Evolutionary conservation across 1,284 basidiomycete genomes (phyloP), one percentile per base, ranked within the genome.

Genomic region (Ceratobasidium sp.): DNA sequence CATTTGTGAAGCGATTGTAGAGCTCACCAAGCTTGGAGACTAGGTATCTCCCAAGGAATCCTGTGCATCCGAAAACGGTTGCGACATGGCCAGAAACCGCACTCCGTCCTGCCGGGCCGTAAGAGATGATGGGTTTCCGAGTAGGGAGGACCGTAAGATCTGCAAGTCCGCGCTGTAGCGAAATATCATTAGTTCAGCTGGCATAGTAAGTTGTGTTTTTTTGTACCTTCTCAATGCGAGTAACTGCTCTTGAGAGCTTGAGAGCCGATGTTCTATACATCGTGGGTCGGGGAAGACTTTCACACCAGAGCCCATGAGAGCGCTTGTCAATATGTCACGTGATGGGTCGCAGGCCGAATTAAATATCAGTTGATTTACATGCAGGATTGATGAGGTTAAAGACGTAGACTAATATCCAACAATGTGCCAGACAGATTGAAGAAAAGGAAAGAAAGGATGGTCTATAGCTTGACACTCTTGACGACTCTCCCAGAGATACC

Each of bases 51-150:
- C 97, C 97, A 70, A 99, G 85, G 82, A 98, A 99, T 7, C 96
- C 95, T 11, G 96, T 98, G 80, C 91, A 94, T 43, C 97, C 97
- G 84, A 99, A 99, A 71, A 99, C 96, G 35, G 97, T 99, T 50
- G 92, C 97, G 57, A 92, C 89, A 82, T 96, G 95, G 1, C 96
- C 96, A 64, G 91, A 91, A 75, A 91, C 88, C 7, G 94, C 90
- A 79, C 94, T 95, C 78, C 96, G 90, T 66, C 95, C 95, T 44
- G 94, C 90, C 67, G 89, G 86, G 21, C 94, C 95, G 75, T 88
- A 84, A 18, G 89, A 87, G 78, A 95, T 85, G 77, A 92, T 83
- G 43, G 92, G 89, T 79, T 89, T 89, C 23, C 78, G 77, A 23
- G 75, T 76, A 69, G 41, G 77, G 7, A 74, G 46, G 32, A 74